Base-by-base conservation (phyloP, 2,329 filamentous ascomycete genomes). In the Penicillium thymicola region DNA sequence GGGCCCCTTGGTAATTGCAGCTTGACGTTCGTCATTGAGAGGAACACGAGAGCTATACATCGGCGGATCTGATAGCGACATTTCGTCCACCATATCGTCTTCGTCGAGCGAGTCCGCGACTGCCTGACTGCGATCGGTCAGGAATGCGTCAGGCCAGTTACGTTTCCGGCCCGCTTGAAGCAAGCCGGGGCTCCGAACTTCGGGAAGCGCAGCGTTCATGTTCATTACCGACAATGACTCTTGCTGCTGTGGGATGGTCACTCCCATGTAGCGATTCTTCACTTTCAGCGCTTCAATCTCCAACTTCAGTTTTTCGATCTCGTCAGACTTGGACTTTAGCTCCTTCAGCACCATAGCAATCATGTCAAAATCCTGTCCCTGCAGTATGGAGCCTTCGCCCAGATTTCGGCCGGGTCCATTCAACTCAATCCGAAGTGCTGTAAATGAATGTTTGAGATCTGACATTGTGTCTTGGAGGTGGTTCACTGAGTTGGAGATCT, bases 401-500 rank as follows among this genome's bases (percentile, higher is more conserved):
- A 58, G 25, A 25, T 64, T 59, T 3, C 64, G 62, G 6, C 55
- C 66, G 0, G 72, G 67, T 5, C 64, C 66, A 36, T 75, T 73
- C 21, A 75, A 46, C 49, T 75, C 72, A 16, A 75, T 69, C 18
- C 72, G 70, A 45, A 75, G 65, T 2, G 72, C 62, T 5, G 67
- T 74, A 44, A 75, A 75, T n/a, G 72, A 70, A 44, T 70, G 60
- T 57, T 75, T 75, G 28, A 75, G 55, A 55, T 75, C 73, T 30
- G 66, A 64, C 72, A 75, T 75, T 11, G 72, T 74, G 55, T 75
- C 73, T 36, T 75, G 71, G 5, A 75, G 63, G 41, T 71, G 68
- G 52, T 68, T 71, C 37, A 75, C 72, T 3, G 73, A 74, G 48
- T 58, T 74, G 6, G 72, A 73, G 14, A 75, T 74, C 43, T 72